Conservation (phyloP, 345 rosid species). For the Salix caprea region DNA sequence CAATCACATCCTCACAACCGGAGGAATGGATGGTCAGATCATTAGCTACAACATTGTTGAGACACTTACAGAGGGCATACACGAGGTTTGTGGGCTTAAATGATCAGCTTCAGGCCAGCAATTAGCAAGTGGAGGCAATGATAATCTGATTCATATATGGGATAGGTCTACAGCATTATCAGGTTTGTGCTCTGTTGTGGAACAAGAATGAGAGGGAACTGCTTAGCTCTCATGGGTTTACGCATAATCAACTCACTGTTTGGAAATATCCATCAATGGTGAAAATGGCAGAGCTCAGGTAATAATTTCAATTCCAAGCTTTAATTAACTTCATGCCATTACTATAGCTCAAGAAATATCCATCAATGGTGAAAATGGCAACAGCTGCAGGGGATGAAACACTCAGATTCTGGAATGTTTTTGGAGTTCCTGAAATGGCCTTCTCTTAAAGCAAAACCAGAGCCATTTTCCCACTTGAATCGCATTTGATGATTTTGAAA, state of each 20-base stretch:
- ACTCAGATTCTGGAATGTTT: conserved; percentile 7
- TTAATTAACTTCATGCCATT: background rate
- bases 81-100: conserved; percentile 4
- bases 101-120: background rate
- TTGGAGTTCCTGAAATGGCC: too few species aligned
- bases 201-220: conserved; percentile 46
- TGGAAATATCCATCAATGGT: conserved; percentile 53
- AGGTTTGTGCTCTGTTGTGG: conserved; percentile 45
- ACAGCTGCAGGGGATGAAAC: conserved; percentile 28
- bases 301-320: background rate
- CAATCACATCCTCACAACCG: conserved; percentile 15
- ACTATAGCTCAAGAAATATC: too few species aligned
- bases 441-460: background rate
- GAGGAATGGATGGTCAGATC: conserved; percentile 7
- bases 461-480: conserved; percentile 13
- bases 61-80: background rate
- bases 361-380: background rate
- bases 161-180: conserved; percentile 42
- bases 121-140: conserved; percentile 32
- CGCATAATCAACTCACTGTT: conserved; percentile 40
- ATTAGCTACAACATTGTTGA: background rate
- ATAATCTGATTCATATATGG: conserved; percentile 43
- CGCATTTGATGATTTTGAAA: conserved; percentile 13
- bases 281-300: conserved; percentile 43
- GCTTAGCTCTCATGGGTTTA: conserved; percentile 44